phyloP scores from a whole-genome alignment of 805 yeast genomes.

The Priceomyces haplophilus region DNA sequence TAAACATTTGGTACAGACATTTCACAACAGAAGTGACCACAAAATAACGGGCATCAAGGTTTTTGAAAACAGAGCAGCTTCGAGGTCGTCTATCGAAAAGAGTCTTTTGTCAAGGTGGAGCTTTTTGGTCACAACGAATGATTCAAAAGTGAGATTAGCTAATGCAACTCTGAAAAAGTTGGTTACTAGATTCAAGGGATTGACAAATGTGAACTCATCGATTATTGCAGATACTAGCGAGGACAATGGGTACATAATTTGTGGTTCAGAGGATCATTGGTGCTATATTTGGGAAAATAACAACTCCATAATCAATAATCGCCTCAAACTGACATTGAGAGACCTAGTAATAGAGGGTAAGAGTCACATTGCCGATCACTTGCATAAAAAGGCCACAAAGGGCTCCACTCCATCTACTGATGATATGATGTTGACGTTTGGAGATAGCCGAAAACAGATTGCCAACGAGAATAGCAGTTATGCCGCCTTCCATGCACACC shows the following conservation, averaged over 20 bases:
- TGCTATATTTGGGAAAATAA: slow-evolving; percentile 73
- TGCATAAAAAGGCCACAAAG: slow-evolving; percentile 26
- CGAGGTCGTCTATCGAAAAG: slow-evolving; percentile 5
- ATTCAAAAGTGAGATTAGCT: slow-evolving; percentile 70
- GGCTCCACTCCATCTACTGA: slow-evolving; percentile 26
- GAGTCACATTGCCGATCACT: slow-evolving; percentile 28
- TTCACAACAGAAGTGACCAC: slow-evolving; percentile 26
- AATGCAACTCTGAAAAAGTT: slow-evolving; percentile 52
- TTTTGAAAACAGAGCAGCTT: slow-evolving; percentile 25
- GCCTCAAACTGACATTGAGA: slow-evolving; percentile 30
- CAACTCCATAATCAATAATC: slow-evolving; percentile 39
- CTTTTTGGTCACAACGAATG: slow-evolving; percentile 69
- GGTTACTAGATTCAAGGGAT: slow-evolving; percentile 71
- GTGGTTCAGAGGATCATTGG: slow-evolving; percentile 88
- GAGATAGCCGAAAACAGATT: slow-evolving; percentile 18
- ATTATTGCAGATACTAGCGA: slow-evolving; percentile 65
- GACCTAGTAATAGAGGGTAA: slow-evolving; percentile 35
- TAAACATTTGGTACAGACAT: slow-evolving; percentile 21
- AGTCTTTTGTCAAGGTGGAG: slow-evolving; percentile 23
- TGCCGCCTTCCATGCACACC: slow-evolving; percentile 74
- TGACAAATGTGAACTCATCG: slow-evolving; percentile 66
- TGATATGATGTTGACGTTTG: slow-evolving; percentile 26
- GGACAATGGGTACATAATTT: slow-evolving; percentile 54
- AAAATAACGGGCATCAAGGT: slow-evolving; percentile 76
- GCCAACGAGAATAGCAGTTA: slow-evolving; percentile 58